These are phyloP conservation scores for Sporopachydermia cereana DNA, from an alignment of 1,139 yeast species.

Conservation along the genomic window DNA sequence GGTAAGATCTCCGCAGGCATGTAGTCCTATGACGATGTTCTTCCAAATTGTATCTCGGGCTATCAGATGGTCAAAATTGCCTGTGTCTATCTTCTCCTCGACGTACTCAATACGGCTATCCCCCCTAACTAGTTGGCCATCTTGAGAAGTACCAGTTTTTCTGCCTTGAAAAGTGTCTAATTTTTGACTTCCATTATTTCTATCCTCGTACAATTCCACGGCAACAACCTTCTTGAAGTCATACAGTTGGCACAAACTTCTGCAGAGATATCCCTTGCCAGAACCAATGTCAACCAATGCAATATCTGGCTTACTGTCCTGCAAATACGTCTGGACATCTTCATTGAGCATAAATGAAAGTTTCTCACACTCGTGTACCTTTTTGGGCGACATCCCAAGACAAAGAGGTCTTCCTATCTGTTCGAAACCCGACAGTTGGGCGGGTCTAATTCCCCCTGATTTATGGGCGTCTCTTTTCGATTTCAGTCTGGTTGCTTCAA, in stretches of 20 bases:
- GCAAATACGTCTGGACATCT: background rate
- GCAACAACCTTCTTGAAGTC: constrained; percentile 11
- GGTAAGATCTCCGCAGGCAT: constrained; percentile 15
- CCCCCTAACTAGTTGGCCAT: constrained; percentile 7
- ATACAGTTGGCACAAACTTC: constrained; percentile 12
- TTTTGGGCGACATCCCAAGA: constrained; percentile 14
- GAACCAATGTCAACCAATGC: constrained; percentile 14
- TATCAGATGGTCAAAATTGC: constrained; percentile 8
- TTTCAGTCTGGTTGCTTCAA: no score
- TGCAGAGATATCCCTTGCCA: constrained; percentile 15
- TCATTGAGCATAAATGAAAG: constrained; percentile 9
- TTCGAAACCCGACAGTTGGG: no score
- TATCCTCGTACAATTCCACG: constrained; percentile 11
- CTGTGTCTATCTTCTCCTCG: constrained; percentile 10
- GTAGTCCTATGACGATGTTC: constrained; percentile 12
- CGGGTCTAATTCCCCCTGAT: no score
- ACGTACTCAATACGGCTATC: background rate
- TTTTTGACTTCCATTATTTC: constrained; percentile 12
- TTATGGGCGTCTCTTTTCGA: no score
- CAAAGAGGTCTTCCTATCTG: constrained; percentile 7
- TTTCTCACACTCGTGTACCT: constrained; percentile 13
- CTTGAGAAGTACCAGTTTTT: no score
- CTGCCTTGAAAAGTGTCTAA: constrained; percentile 11
- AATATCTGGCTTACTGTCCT: constrained; percentile 5
- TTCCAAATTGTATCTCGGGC: constrained; percentile 7